Percentiles rank a stretch among this genome's conserved stretches.
These are phyloP conservation scores for Solanum gandarillasii DNA, from an alignment of 257 asterid species.

Conservation along the genomic window DNA sequence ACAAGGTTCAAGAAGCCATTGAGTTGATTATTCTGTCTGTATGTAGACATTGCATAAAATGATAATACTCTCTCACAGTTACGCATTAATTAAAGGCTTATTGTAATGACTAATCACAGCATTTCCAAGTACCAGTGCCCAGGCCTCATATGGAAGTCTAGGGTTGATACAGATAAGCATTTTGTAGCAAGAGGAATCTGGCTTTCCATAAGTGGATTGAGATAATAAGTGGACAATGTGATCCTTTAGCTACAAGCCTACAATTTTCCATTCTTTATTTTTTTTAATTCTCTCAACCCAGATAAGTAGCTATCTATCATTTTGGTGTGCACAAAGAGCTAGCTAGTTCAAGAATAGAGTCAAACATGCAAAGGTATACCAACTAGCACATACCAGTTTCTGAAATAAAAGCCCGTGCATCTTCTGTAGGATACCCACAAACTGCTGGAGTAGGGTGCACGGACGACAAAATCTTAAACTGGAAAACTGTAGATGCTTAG, in stretches of 20 bases:
- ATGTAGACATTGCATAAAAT: not conserved
- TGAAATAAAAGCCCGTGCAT: slow-evolving; percentile 65
- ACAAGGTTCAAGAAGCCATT: not conserved
- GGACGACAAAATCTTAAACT: slow-evolving; percentile 74
- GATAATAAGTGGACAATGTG: not conserved
- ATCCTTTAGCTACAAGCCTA: not conserved
- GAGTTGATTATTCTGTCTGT: not conserved
- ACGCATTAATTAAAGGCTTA: not conserved
- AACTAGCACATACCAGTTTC: slow-evolving; percentile 50
- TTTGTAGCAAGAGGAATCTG: not conserved
- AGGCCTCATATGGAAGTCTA: not conserved
- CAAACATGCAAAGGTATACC: not conserved
- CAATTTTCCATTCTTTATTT: not conserved
- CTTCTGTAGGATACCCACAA: slow-evolving; percentile 91
- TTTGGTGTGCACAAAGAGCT: not conserved
- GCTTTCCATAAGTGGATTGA: not conserved
- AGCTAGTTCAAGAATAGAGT: not conserved
- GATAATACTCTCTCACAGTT: not conserved
- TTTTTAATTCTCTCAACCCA: not conserved
- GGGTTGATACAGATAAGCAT: not conserved
- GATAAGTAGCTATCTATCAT: not conserved
- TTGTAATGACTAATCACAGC: not conserved
- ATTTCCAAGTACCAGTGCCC: not conserved
- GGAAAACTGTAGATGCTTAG: slow-evolving; percentile 14
- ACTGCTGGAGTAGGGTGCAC: slow-evolving; percentile 99